Conservation (phyloP, 129 eudicot species). For the Helianthus annuus region DNA sequence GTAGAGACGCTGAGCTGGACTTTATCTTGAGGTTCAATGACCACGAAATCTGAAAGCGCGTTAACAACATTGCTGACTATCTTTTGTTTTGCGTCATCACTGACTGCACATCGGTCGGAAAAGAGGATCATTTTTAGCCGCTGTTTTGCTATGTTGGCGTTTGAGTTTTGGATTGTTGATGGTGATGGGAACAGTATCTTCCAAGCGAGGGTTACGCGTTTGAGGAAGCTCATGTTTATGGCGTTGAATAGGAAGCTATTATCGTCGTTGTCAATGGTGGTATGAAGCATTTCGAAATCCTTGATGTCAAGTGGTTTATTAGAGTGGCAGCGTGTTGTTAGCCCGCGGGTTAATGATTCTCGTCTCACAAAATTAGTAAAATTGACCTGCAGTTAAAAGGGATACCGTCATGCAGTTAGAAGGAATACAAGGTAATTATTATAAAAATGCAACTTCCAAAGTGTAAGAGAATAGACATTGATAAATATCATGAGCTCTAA, state of each 20-base stretch:
- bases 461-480: neutral
- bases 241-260: conserved; percentile 63
- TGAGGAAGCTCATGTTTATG: conserved; percentile 72
- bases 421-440: neutral
- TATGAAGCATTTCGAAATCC: conserved; percentile 39
- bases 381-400: conserved; percentile 48
- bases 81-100: conserved; percentile 78
- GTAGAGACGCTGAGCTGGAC: conserved; percentile 76
- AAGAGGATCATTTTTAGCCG: conserved; percentile 81
- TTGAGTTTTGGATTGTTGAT: conserved; percentile 44
- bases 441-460: conserved; percentile 5
- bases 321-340: conserved; percentile 45
- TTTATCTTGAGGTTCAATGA: conserved; percentile 83
- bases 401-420: neutral
- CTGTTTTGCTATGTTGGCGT: conserved; percentile 84
- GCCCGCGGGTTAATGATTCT: conserved; percentile 22
- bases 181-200: conserved; percentile 75
- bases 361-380: conserved; percentile 36
- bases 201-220: conserved; percentile 80
- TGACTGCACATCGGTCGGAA: conserved; percentile 86
- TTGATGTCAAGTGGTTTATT: conserved; percentile 46
- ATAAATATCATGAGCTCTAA: neutral
- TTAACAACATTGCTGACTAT: conserved; percentile 69
- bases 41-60: conserved; percentile 73
- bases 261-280: conserved; percentile 49